Base-by-base conservation (phyloP, 805 yeast genomes). In the Candida alai region DNA sequence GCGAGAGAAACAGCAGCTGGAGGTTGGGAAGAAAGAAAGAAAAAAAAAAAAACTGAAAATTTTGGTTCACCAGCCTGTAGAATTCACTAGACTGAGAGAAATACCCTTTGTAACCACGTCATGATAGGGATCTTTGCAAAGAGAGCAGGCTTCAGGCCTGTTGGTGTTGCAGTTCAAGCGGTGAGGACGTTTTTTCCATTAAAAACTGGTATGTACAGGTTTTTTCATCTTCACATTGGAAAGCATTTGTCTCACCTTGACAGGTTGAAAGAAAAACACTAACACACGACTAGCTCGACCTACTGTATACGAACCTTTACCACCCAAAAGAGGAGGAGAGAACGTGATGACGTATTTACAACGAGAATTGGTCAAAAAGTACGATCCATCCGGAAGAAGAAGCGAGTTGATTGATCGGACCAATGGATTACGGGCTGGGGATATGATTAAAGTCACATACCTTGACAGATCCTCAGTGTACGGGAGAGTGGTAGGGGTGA, bases 401-500 rank as follows among this genome's bases (percentile, higher is more conserved):
- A 45, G 59, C 32, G 56, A 59, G 2, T 43, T 62, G 35, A 44
- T 60, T 22, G 57, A 62, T 40, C 49, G 47, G 25, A 37, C 36
- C 17, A 40, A 36, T n/a, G 49, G 73, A 6, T 63, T 89, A 19
- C 71, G 85, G 36, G 74, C 94, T 0, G 97, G 95, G 10, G 97
- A 89, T 54, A 69, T 86, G 19, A 77, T 89, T 24, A 76, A 84
- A 42, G 82, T 89, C 4, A 75, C 78, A 20, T 87, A 84, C 54
- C 70, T 70, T 48, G 76, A 76, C 47, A 76, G 81, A 54, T 76
- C 81, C 35, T 74, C 75, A 17, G 80, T 86, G 43, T 69, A 78
- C 15, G 98, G 97, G 4, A 81, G 81, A 56, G 76, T 88, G 2
- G 62, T 90, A 35, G 88, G 84, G 35, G 70, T 88, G 37, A 83